Conservation (phyloP, 305 asterid species). For the Fraxinus floribunda region DNA sequence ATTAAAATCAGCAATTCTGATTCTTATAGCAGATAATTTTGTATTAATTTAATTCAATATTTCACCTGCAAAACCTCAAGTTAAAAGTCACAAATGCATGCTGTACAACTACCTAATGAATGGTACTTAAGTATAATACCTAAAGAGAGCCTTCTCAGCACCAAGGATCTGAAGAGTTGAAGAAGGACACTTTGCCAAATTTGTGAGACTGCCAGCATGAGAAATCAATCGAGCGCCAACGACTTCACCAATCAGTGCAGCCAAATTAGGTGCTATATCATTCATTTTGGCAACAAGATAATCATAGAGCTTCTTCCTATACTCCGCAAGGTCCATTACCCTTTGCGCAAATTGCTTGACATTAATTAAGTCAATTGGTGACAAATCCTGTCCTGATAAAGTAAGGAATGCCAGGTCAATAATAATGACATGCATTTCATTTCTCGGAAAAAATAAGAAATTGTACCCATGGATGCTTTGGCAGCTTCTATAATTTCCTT, state of each 20-base stretch:
- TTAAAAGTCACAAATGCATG: background rate
- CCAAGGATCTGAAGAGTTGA: slow-evolving; percentile 98
- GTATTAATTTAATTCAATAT: background rate
- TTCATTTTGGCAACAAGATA: slow-evolving; percentile 68
- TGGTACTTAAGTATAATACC: slow-evolving; percentile 36
- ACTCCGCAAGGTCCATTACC: slow-evolving; percentile 92
- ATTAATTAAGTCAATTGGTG: slow-evolving; percentile 67
- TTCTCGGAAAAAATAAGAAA: no score
- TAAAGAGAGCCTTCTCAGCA: slow-evolving; percentile 94
- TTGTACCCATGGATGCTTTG: slow-evolving; percentile 93
- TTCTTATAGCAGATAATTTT: background rate
- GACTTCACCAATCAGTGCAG: slow-evolving; percentile 92
- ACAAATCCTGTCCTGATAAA: slow-evolving; percentile 83
- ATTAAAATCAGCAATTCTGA: background rate
- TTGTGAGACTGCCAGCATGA: slow-evolving; percentile 97
- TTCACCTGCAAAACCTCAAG: background rate
- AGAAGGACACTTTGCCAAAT: slow-evolving; percentile 92
- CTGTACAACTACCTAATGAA: background rate
- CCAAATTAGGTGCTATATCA: slow-evolving; percentile 45
- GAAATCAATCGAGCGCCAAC: slow-evolving; percentile 96
- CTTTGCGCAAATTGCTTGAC: slow-evolving; percentile 40
- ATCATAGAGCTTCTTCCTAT: slow-evolving; percentile 80
- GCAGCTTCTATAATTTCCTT: slow-evolving; percentile 93
- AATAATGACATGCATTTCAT: no score
- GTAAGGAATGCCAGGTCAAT: background rate